Evolutionary conservation across 139 green algal species (phyloP).

Genomic region (Pseudopediastrum boryanum): DNA sequence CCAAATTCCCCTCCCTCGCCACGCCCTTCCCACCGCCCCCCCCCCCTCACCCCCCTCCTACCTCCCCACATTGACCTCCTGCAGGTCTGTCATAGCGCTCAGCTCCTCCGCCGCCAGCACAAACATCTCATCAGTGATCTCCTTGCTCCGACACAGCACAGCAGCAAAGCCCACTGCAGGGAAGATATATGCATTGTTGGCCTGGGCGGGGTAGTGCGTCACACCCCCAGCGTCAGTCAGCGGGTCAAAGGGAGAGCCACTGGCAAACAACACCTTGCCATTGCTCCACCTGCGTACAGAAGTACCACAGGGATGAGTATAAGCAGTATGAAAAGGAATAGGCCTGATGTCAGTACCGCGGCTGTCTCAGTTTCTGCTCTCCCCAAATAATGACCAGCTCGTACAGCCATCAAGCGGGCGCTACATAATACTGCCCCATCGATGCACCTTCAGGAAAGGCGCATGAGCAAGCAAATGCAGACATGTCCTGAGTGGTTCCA

Average conservation of each 20-base stretch:
- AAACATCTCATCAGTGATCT: conserved; percentile 52
- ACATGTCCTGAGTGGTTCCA: too few relatives aligned
- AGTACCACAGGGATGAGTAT: neutral
- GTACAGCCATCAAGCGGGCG: too few relatives aligned
- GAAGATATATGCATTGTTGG: conserved; percentile 85
- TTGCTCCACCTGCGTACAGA: conserved; percentile 64
- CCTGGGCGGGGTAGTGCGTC: conserved; percentile 57
- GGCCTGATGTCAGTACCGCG: too few relatives aligned
- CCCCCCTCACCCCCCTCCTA: too few relatives aligned
- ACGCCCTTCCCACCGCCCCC: too few relatives aligned
- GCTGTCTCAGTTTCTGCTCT: too few relatives aligned
- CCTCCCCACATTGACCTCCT: conserved; percentile 32
- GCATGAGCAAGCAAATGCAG: too few relatives aligned
- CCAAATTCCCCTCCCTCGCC: too few relatives aligned
- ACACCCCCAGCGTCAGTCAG: conserved; percentile 32
- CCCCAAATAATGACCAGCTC: too few relatives aligned
- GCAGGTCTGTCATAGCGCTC: conserved; percentile 40
- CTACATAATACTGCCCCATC: too few relatives aligned
- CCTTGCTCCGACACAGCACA: conserved; percentile 17
- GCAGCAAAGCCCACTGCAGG: conserved; percentile 67
- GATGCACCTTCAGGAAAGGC: too few relatives aligned
- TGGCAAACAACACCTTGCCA: conserved; percentile 84
- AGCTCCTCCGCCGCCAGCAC: conserved; percentile 71
- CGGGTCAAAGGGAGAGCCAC: conserved; percentile 80
- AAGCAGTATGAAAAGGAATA: too few relatives aligned